Percentiles rank a stretch among this genome's conserved stretches.
Conservation (phyloP, 192 early-diverging fungal species). For the Entrophospora sp. region DNA sequence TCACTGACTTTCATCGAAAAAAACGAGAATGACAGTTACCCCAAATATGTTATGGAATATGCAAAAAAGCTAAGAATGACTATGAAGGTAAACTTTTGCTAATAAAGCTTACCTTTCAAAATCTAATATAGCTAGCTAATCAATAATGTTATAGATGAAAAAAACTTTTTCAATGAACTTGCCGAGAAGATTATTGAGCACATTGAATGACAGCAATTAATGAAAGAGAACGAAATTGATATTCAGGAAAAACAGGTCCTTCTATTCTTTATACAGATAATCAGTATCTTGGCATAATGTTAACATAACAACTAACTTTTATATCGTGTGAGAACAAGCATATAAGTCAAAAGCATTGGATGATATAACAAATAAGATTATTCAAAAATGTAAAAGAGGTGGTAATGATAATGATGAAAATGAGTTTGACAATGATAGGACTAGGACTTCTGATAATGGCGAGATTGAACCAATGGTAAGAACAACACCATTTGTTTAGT, state of each 20-base stretch:
- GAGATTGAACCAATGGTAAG: neutral
- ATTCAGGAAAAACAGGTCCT: constrained; percentile 14
- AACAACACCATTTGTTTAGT: neutral
- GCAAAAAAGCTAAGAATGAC: constrained; percentile 10
- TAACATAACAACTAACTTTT: constrained; percentile 15
- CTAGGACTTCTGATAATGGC: too few relatives aligned
- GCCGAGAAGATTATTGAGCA: constrained; percentile 13
- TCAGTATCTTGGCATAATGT: constrained; percentile 4
- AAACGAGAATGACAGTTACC: constrained; percentile 12
- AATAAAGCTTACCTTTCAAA: constrained; percentile 10
- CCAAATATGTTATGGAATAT: constrained; percentile 6
- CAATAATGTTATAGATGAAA: constrained; percentile 18
- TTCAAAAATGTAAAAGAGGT: too few relatives aligned
- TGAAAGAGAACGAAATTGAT: constrained; percentile 9
- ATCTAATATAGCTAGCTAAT: constrained; percentile 14
- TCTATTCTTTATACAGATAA: constrained; percentile 13
- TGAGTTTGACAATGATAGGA: neutral
- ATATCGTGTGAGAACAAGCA: neutral
- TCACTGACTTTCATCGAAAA: neutral
- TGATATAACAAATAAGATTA: neutral
- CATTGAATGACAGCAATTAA: neutral
- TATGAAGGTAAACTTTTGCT: constrained; percentile 18
- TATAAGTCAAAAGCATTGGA: constrained; percentile 17
- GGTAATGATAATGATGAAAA: neutral
- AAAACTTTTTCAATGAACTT: constrained; percentile 11